Conservation (phyloP, 345 rosid genomes). For the Raphanus raphanistrum region DNA sequence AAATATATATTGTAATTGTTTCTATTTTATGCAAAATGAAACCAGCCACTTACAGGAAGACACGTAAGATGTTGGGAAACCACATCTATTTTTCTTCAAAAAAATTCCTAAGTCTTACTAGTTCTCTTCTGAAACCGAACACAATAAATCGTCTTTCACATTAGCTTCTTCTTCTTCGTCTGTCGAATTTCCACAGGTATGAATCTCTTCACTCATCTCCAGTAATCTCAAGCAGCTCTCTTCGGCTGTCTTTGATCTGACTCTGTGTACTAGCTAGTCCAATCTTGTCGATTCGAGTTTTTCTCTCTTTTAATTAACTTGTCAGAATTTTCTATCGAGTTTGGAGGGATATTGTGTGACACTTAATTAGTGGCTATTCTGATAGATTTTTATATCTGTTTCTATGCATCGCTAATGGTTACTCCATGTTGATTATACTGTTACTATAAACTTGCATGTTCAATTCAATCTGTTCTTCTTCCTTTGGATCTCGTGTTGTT, state of each 20-base stretch:
- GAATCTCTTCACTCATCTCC: conserved; percentile 9
- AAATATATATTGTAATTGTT: no score
- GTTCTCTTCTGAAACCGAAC: neutral
- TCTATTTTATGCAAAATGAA: no score
- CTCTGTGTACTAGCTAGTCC: neutral
- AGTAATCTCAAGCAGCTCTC: no score
- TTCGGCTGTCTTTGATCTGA: neutral
- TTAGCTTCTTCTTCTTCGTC: conserved; percentile 7
- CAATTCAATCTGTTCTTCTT: conserved; percentile 1
- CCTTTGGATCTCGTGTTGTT: conserved; percentile 4
- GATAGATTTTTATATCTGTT: neutral
- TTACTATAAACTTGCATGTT: conserved; percentile 10
- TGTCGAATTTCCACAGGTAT: conserved; percentile 14
- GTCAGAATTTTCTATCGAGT: neutral
- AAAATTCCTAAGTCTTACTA: neutral
- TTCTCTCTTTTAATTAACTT: neutral
- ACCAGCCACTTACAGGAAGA: conserved; percentile 37
- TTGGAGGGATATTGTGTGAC: neutral
- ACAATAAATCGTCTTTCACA: neutral
- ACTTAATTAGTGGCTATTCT: neutral
- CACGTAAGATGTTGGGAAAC: conserved; percentile 54
- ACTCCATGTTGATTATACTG: neutral
- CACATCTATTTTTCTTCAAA: conserved; percentile 51
- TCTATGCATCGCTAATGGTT: neutral
- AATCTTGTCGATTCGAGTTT: neutral